Conservation (phyloP, 148 eudicot species). For the Vaccinium darrowii region DNA sequence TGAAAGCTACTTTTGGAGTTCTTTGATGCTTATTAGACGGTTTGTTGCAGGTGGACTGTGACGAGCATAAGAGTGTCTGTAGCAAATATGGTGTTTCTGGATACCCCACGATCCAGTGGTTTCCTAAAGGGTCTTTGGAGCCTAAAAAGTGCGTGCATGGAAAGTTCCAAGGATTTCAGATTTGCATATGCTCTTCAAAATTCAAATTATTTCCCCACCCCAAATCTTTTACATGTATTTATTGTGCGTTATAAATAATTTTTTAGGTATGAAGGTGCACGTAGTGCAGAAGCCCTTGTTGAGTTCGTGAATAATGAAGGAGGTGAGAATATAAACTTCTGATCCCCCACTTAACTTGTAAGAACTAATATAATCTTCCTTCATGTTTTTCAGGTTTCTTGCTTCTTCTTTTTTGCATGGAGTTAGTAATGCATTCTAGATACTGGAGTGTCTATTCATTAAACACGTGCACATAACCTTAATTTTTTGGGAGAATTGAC, state of each 20-base stretch:
- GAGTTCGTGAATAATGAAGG: slow-evolving; percentile 79
- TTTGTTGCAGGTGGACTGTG: slow-evolving; percentile 83
- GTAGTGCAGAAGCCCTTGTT: slow-evolving; percentile 84
- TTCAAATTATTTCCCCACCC: background rate
- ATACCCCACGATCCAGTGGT: slow-evolving; percentile 96
- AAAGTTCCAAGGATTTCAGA: background rate
- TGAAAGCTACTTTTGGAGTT: background rate
- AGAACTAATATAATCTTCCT: background rate
- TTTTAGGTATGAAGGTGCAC: slow-evolving; percentile 88
- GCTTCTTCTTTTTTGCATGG: background rate
- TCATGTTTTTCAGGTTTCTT: background rate
- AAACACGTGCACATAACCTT: background rate
- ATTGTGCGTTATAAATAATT: background rate
- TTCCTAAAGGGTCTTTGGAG: slow-evolving; percentile 95
- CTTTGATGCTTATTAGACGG: slow-evolving; percentile 9
- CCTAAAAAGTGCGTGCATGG: slow-evolving; percentile 72
- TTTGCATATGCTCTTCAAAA: background rate
- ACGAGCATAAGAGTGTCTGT: slow-evolving; percentile 79
- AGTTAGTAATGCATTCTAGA: background rate
- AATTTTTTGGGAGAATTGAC: background rate
- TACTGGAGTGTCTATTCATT: background rate
- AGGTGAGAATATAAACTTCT: slow-evolving; percentile 45
- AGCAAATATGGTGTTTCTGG: slow-evolving; percentile 87
- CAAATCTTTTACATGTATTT: background rate
- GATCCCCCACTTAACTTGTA: background rate